Percentiles rank a stretch among this genome's conserved stretches.
These are phyloP conservation scores for Solanum okadae DNA, from an alignment of 257 asterid genomes.

Conservation along the genomic window DNA sequence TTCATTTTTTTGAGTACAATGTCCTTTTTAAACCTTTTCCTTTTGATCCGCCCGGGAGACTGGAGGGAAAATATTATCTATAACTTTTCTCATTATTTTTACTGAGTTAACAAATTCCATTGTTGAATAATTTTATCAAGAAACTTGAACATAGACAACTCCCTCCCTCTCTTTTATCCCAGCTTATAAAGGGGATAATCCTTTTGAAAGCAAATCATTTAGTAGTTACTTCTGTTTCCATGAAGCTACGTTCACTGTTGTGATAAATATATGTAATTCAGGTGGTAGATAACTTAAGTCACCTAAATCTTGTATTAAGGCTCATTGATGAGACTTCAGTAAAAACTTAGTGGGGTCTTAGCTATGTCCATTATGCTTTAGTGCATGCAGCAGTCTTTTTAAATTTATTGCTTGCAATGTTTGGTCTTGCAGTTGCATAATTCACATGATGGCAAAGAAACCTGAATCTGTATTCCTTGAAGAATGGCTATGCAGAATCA, in stretches of 20 bases:
- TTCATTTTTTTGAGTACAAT: background rate
- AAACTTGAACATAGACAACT: background rate
- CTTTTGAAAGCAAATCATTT: background rate
- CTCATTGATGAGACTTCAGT: background rate
- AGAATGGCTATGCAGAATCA: conserved; percentile 56
- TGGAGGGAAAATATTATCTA: background rate
- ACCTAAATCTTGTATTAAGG: background rate
- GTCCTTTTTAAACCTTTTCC: background rate
- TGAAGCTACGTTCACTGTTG: background rate
- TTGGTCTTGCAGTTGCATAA: conserved; percentile 23
- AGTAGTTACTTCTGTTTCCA: background rate
- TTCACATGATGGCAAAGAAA: conserved; percentile 51
- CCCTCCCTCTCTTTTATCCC: background rate
- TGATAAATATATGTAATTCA: background rate
- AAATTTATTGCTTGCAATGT: background rate
- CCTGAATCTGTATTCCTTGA: conserved; percentile 58
- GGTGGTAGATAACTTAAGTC: background rate
- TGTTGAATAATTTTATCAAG: background rate
- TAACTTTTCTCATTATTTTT: background rate
- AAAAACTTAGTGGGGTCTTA: background rate
- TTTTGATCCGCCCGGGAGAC: background rate
- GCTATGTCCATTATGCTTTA: background rate
- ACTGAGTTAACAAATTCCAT: background rate
- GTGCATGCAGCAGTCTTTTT: background rate
- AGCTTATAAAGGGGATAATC: background rate